Percentiles rank a stretch among this genome's conserved stretches.
These are phyloP conservation scores for Alternaria brassicicola DNA, from an alignment of 2,329 filamentous ascomycete species.

Conservation along the genomic window DNA sequence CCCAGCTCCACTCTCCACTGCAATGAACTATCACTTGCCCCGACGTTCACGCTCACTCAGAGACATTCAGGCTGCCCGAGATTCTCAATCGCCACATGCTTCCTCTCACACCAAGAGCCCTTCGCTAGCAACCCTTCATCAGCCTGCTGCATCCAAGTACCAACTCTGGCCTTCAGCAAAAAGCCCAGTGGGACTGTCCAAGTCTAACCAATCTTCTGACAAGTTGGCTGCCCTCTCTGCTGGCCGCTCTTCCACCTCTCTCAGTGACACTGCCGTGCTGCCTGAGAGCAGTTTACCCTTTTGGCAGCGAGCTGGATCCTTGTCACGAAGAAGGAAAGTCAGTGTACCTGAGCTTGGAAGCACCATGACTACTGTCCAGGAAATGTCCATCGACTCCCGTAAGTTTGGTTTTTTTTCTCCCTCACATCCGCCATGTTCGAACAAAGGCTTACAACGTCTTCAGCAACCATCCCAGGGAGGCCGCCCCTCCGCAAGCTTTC, in stretches of 20 bases:
- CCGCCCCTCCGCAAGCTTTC: slow-evolving; percentile 47
- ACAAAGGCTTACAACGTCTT: slow-evolving; percentile 19
- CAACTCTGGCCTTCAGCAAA: slow-evolving; percentile 47
- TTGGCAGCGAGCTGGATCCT: slow-evolving; percentile 47
- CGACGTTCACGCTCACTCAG: slow-evolving; percentile 45
- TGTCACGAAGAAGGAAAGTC: slow-evolving; percentile 49
- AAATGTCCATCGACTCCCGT: slow-evolving; percentile 50
- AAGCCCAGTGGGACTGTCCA: slow-evolving; percentile 33
- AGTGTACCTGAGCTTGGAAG: slow-evolving; percentile 49
- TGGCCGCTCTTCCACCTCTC: slow-evolving; percentile 48
- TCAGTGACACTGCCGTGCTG: slow-evolving; percentile 48
- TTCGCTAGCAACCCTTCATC: slow-evolving; percentile 36
- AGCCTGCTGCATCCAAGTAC: slow-evolving; percentile 36
- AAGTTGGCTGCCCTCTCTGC: slow-evolving; percentile 46
- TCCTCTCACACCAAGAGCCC: slow-evolving; percentile 33
- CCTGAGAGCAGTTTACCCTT: slow-evolving; percentile 39
- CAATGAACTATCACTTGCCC: slow-evolving; percentile 43
- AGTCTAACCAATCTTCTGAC: slow-evolving; percentile 34
- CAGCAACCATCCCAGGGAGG: slow-evolving; percentile 51
- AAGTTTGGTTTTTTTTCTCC: too few species aligned
- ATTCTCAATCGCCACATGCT: slow-evolving; percentile 24
- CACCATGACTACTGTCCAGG: slow-evolving; percentile 50
- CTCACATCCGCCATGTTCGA: neutral
- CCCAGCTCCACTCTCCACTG: slow-evolving; percentile 19
- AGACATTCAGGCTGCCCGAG: slow-evolving; percentile 39